Evolutionary conservation across 2,329 filamentous ascomycete genomes (phyloP), one percentile per base, ranked within the genome.

Genomic region (Coniochaeta ligniaria): DNA sequence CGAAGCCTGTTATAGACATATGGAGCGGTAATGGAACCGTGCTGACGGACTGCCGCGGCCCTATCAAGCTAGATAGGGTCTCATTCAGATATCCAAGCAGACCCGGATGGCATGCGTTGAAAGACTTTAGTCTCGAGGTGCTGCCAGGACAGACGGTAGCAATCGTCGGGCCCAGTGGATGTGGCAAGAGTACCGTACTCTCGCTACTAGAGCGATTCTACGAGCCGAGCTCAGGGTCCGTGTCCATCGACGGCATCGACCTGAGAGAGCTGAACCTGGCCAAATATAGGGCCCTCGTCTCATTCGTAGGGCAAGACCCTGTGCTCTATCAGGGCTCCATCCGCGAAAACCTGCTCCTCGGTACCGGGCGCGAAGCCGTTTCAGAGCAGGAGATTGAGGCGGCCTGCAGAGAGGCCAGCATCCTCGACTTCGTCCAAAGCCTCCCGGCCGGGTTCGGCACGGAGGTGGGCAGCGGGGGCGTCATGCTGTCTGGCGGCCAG

Each of bases 21-120:
- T 26, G 33, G 26, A 38, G 56, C 20, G 60, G 59, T 31, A 16
- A 33, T 1, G 35, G n/a, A 20, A 38, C 58, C 11, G 60, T 73
- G 93, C 92, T 43, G 38, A n/a, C 6, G 6, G 38, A 17, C 14
- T 6, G 5, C 5, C 6, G 5, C 7, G 38, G 60, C 60, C 11
- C 63, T 6, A 84, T 97, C 63, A 92, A 97, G 71, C 96, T 98
- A 76, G 85, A 88, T 17, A 86, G 95, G 65, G 92, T 97, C 1
- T 8, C 41, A 20, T 89, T 89, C 69, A 75, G 83, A 8, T 89
- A 89, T 64, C 84, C 85, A 1, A 78, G 82, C 7, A 78, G 85
- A 0, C 83, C 83, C 0, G 79, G 83, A 58, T 73, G 76, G 16
- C 74, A 76, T 20, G 82, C 88, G 2, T 74, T 79, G 2, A 70